phyloP scores from a whole-genome alignment of 2,329 filamentous ascomycete genomes.

The Elsinoe necatrix region DNA sequence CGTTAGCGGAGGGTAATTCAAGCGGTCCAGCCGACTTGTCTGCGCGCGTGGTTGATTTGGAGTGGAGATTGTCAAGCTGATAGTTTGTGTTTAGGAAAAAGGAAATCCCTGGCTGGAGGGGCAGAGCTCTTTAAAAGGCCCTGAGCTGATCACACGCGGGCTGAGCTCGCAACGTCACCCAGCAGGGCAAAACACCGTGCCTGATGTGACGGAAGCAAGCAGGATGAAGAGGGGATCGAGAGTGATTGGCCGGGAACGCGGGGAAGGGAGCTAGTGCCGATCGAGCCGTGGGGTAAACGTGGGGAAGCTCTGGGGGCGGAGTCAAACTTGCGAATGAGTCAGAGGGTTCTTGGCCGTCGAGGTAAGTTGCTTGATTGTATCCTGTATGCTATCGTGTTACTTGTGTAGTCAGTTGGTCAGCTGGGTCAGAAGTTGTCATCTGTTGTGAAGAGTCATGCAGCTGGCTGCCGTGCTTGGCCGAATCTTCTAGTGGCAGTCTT shows the following conservation, averaged over 20 bases:
- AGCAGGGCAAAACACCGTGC: slow-evolving; percentile 8
- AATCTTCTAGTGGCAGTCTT: no score
- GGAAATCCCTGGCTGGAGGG: not conserved
- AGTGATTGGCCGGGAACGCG: slow-evolving; percentile 6
- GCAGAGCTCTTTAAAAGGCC: not conserved
- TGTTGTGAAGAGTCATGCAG: no score
- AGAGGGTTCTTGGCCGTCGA: not conserved
- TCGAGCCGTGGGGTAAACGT: slow-evolving; percentile 7
- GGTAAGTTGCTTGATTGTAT: not conserved
- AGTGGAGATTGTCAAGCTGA: slow-evolving; percentile 3
- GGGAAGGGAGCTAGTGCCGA: not conserved
- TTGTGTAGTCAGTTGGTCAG: no score
- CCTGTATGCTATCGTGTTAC: no score
- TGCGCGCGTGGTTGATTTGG: slow-evolving; percentile 5
- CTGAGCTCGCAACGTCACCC: slow-evolving; percentile 3
- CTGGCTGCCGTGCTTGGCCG: no score
- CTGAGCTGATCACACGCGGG: not conserved
- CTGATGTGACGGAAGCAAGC: not conserved
- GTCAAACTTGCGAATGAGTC: not conserved
- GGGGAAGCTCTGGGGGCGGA: slow-evolving; percentile 4
- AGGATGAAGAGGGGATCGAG: not conserved
- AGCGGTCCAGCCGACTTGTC: slow-evolving; percentile 10
- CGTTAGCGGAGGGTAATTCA: not conserved
- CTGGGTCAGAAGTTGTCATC: no score
- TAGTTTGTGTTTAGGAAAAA: not conserved